A percentile compares a stretch with the other conserved stretches of the same genome.
Conservation (phyloP, 2,329 filamentous ascomycete genomes). For the Seiridium unicorne region DNA sequence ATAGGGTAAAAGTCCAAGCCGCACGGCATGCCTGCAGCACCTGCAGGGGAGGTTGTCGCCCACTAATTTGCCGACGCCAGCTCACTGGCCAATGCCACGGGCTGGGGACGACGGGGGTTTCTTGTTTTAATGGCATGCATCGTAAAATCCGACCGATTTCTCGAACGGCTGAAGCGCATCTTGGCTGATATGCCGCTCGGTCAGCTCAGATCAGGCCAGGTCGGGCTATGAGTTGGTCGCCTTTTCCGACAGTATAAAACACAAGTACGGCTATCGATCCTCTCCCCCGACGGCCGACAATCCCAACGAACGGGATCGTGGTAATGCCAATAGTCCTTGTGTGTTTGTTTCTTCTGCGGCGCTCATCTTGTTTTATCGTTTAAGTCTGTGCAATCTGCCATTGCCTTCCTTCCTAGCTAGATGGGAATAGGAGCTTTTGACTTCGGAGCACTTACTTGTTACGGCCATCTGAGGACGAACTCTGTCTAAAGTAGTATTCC, state of each 20-base stretch:
- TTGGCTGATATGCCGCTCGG: neutral
- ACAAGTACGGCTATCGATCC: too few relatives aligned
- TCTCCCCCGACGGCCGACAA: too few relatives aligned
- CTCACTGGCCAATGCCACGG: constrained; percentile 11
- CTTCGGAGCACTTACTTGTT: neutral
- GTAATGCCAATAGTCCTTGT: too few relatives aligned
- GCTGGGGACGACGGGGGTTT: neutral
- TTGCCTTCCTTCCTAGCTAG: too few relatives aligned
- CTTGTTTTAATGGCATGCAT: neutral
- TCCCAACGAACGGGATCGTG: too few relatives aligned
- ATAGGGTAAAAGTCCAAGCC: constrained; percentile 16
- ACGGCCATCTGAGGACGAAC: neutral
- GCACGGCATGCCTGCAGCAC: constrained; percentile 12
- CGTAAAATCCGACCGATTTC: neutral
- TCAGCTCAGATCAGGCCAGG: too few relatives aligned
- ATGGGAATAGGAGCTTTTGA: neutral
- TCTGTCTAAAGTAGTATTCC: neutral
- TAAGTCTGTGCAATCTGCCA: neutral
- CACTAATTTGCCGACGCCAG: constrained; percentile 18
- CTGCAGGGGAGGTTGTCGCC: constrained; percentile 11
- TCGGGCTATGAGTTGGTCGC: too few relatives aligned
- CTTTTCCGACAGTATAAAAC: too few relatives aligned
- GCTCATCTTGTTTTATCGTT: too few relatives aligned
- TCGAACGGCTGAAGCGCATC: constrained; percentile 4
- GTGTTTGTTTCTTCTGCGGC: too few relatives aligned